Evolutionary conservation across 495 filamentous ascomycete species (phyloP), one percentile per base, ranked within the genome.

Genomic region (Neurospora africana): DNA sequence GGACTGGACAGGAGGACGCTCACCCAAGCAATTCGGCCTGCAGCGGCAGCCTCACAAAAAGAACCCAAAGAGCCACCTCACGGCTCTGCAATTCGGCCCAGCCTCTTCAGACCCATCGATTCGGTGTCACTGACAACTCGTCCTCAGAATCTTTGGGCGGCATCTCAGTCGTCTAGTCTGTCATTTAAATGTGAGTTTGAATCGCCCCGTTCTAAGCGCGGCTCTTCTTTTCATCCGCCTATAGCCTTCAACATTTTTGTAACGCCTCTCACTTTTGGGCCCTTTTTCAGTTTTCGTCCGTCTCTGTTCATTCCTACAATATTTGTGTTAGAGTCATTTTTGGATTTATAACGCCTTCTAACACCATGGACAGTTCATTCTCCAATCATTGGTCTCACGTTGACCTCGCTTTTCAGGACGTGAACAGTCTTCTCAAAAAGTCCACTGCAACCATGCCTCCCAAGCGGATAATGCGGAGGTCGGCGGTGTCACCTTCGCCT

Each of bases 361-460:
- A 65, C 53, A 10, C 27, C 27, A 65, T 65, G 27, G 53, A 33
- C 23, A 65, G 53, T 65, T 65, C 53, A 33, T 65, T 4, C 4
- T 65, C 53, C 53, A 65, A 65, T 35, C 27, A 65, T 7, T 65
- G 53, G 53, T 65, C 53, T 19, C 11, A 33, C 27, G 53, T 35
- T 9, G 53, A 65, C 27, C 27, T 30, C 27, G 53, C 23, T 1
- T 65, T 65, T 5, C 53, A 65, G 15, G 53, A 65, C 53, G 53
- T 65, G 4, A 9, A 9, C 15, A 10, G 5, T 36, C 9, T 37
- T 30, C 21, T 39, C 41, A 67, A 17, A 35, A 21, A 15, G 17
- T 37, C 58, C 37, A 40, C 30, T 35, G 41, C 61, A 69, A 44
- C 41, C 68, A 79, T 79, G 78, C 70, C 77, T 69, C 74, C 75